Conservation (phyloP, 306 rosid genomes). For the Phaseolus lunatus region DNA sequence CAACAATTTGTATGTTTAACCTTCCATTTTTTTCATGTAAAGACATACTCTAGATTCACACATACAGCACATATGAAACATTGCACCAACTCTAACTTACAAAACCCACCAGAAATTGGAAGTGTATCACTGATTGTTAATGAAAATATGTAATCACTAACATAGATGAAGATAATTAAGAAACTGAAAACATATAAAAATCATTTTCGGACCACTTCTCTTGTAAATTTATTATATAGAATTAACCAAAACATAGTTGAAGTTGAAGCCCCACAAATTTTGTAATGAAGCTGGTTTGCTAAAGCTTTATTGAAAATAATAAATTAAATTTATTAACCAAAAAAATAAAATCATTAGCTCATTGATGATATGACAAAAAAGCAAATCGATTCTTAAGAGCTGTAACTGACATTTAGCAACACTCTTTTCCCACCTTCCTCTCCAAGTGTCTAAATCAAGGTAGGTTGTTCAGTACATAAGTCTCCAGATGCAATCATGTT, state of each 20-base stretch:
- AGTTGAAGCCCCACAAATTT: neutral
- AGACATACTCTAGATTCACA: neutral
- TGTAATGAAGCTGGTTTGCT: neutral
- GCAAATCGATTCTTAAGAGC: neutral
- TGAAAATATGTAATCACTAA: neutral
- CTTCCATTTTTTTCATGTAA: neutral
- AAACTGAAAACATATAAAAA: neutral
- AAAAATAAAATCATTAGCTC: neutral
- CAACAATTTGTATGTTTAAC: neutral
- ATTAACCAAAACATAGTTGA: neutral
- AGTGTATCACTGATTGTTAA: neutral
- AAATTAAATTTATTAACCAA: neutral
- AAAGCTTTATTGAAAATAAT: neutral
- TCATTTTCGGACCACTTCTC: neutral
- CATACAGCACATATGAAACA: neutral
- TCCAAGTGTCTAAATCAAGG: neutral
- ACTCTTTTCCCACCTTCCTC: neutral
- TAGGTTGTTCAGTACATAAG: neutral
- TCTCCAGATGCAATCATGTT: neutral
- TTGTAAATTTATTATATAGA: neutral
- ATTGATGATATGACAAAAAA: neutral
- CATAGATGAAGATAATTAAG: neutral
- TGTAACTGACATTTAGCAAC: neutral
- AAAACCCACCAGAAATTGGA: neutral
- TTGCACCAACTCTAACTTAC: neutral